A percentile compares a stretch with the other conserved stretches of the same genome.
Conservation (phyloP, 2,329 filamentous ascomycete species). For the Stachybotrys echinatus region DNA sequence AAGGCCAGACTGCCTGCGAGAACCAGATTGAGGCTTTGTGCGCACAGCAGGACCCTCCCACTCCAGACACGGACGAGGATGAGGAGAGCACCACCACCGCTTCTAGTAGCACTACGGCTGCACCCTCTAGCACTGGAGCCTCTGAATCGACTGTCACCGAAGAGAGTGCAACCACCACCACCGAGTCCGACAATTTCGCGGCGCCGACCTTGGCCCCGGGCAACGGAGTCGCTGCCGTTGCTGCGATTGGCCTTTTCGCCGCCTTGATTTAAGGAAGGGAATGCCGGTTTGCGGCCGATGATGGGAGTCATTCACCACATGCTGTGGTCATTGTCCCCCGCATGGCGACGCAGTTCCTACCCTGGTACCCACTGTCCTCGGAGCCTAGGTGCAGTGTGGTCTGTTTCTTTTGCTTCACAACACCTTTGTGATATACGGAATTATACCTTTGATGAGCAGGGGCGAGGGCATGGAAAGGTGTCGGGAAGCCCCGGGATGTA, state of each 20-base stretch:
- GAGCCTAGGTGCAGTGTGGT: no score
- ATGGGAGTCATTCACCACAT: no score
- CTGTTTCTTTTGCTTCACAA: background rate
- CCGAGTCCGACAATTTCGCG: slow-evolving; percentile 26
- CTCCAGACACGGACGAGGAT: background rate
- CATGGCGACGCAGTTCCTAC: no score
- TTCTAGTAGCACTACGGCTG: background rate
- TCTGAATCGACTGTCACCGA: background rate
- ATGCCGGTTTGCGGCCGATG: no score
- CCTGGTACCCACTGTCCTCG: no score
- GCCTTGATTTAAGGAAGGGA: slow-evolving; percentile 41
- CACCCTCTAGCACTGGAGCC: background rate
- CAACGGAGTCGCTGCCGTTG: slow-evolving; percentile 40
- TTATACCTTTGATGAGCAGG: background rate
- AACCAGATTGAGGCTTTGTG: slow-evolving; percentile 42
- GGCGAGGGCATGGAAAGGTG: background rate
- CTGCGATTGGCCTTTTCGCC: slow-evolving; percentile 47
- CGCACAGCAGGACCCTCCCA: slow-evolving; percentile 27
- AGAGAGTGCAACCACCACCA: slow-evolving; percentile 23
- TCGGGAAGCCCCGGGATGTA: background rate
- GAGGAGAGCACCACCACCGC: background rate
- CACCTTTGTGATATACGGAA: background rate
- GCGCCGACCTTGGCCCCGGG: slow-evolving; percentile 35
- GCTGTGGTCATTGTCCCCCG: no score
- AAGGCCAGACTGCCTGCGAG: slow-evolving; percentile 43